Conservation (phyloP, 257 asterid genomes). For the Osmanthus fragrans region DNA sequence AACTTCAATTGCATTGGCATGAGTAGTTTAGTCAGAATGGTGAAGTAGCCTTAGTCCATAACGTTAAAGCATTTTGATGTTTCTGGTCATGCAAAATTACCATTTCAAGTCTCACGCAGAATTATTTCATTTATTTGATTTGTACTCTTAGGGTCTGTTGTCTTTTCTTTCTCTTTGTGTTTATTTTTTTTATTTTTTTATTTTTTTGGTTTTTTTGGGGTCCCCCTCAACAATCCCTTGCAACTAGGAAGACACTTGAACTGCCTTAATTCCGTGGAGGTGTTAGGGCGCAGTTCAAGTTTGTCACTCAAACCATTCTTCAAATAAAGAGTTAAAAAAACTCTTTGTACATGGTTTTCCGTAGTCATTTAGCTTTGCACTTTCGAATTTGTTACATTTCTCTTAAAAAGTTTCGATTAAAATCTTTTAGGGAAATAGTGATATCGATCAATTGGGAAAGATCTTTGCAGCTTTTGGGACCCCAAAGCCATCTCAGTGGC, state of each 20-base stretch:
- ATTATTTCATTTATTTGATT: background rate
- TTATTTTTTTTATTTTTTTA: background rate
- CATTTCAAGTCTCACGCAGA: background rate
- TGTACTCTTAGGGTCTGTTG: background rate
- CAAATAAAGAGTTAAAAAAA: background rate
- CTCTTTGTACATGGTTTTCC: background rate
- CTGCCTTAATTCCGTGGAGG: background rate
- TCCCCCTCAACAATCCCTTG: background rate
- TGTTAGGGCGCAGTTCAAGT: background rate
- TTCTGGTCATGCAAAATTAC: background rate
- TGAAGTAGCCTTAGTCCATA: background rate
- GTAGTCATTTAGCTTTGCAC: background rate
- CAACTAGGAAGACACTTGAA: background rate
- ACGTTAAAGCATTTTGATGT: background rate
- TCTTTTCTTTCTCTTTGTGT: background rate
- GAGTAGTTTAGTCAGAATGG: background rate
- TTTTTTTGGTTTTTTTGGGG: background rate
- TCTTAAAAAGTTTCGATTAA: background rate
- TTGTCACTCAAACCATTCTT: background rate
- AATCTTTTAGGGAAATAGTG: slow-evolving; percentile 75
- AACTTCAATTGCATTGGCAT: background rate
- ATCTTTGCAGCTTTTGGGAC: slow-evolving; percentile 95
- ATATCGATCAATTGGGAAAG: slow-evolving; percentile 96
- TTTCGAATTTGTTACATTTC: background rate
- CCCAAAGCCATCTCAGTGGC: slow-evolving; percentile 89